Evolutionary conservation across 1,284 basidiomycete genomes (phyloP), one percentile per base, ranked within the genome.

Genomic region (Tilletia horrida): DNA sequence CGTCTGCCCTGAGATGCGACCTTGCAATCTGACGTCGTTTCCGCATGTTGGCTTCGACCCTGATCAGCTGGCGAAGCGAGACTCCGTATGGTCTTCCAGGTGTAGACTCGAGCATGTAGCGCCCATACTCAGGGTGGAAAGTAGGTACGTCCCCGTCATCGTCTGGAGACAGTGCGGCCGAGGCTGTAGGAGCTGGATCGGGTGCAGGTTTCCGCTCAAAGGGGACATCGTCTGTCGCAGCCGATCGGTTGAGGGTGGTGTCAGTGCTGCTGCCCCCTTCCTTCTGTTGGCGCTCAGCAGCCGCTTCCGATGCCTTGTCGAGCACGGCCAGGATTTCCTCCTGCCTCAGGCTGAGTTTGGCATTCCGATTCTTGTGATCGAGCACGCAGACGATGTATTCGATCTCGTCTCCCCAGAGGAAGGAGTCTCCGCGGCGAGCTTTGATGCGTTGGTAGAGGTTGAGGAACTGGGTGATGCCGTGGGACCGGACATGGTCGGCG

Each of bases 321-420:
- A 99, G 86, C 81, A 92, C 91, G 42, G 87, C 86, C 47, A 99
- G 86, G 71, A 98, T 96, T 84, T 98, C 94, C 1, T 90, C 90
- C 84, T 98, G 96, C 44, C 93, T 86, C 23, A 98, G 86, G 45
- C 93, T 95, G 29, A 99, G 86, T 72, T 88, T 89, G 1, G 93
- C 96, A 71, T 90, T 91, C 81, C 89, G 90, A 48, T 85, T 81
- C 67, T 87, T 84, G 72, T 91, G 85, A 83, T 97, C 91, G 80
- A 97, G 90, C 3, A 88, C 86, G 66, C 97, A 86, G 71, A 98
- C 91, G 88, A 98, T 92, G 83, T 97, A 97, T 82, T 99, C 96
- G 78, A 99, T 87, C 93, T 99, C 96, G 80, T 99, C 96, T 35
- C 96, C 96, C 96, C 96, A 99, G n/a, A 97, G 87, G 62, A 98